A percentile compares a stretch with the other conserved stretches of the same genome.
These are phyloP conservation scores for Pulveroboletus sp. DNA, from an alignment of 768 basidiomycete species.

Conservation along the genomic window DNA sequence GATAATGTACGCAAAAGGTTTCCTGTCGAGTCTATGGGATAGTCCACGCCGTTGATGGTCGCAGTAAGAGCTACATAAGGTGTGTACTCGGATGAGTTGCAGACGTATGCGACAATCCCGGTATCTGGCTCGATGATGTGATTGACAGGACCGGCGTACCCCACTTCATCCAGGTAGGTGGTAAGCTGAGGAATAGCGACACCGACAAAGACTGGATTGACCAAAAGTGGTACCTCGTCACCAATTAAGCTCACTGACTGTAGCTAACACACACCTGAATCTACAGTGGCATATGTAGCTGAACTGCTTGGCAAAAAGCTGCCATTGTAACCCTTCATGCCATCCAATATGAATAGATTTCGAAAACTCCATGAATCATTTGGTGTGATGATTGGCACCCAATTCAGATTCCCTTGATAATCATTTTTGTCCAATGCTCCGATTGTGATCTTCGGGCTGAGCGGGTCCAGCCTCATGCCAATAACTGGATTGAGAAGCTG, in stretches of 20 bases:
- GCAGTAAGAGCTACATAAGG: slow-evolving; percentile 19
- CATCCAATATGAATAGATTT: slow-evolving; percentile 11
- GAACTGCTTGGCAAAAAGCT: slow-evolving; percentile 10
- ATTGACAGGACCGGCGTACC: slow-evolving; percentile 14
- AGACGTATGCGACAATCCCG: slow-evolving; percentile 14
- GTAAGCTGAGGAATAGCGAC: slow-evolving; percentile 1
- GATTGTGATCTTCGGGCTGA: slow-evolving; percentile 26
- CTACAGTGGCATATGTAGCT: slow-evolving; percentile 3
- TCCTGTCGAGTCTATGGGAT: slow-evolving; percentile 20
- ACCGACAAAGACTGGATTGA: slow-evolving; percentile 2
- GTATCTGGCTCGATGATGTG: slow-evolving; percentile 1
- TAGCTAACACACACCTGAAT: slow-evolving; percentile 9
- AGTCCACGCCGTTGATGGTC: slow-evolving; percentile 26
- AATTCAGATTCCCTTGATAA: slow-evolving; percentile 20
- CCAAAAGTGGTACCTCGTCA: background rate
- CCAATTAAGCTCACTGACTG: background rate
- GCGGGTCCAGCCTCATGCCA: slow-evolving; percentile 21
- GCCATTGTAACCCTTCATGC: slow-evolving; percentile 21
- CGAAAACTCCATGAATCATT: slow-evolving; percentile 4
- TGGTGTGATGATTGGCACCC: slow-evolving; percentile 18
- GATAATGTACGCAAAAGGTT: slow-evolving; percentile 12
- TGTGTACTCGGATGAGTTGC: slow-evolving; percentile 14
- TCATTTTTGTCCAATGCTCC: slow-evolving; percentile 23
- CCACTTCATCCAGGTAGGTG: slow-evolving; percentile 8
- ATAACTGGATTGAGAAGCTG: slow-evolving; percentile 24